Evolutionary conservation across 495 filamentous ascomycete species (phyloP), one percentile per base, ranked within the genome.

Genomic region (Lasiosphaeria miniovina): DNA sequence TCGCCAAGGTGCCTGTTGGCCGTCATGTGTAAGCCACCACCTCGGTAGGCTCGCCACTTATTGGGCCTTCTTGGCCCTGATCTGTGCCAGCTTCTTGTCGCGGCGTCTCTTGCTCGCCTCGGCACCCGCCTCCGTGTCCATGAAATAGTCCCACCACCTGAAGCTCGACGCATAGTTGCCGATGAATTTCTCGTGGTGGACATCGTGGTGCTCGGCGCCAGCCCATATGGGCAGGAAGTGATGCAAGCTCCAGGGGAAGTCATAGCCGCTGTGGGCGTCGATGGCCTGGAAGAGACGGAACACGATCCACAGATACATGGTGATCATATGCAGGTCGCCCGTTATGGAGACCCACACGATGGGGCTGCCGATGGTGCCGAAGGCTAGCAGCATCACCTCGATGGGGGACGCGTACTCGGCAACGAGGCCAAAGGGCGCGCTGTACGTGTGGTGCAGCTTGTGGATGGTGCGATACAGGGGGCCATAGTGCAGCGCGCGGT

Each of bases 391-490:
- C 90, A 97, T 94, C 58, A 94, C 91, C 75, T 98, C 94, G 62
- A 98, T 96, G 0, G 94, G 94, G 48, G 93, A 97, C 1, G 94
- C 94, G 75, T 98, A 98, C 77, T 98, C 94, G 43, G 94, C 94
- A 17, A 95, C 92, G 51, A 98, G 81, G 58, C 94, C 94, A 69
- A 98, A 98, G 12, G 94, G 94, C 6, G 94, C 95, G 14, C 92
- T 96, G 78, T 98, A 98, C 64, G 90, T 91, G 79, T 98, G 94
- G 78, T 98, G 94, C 56, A 98, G 93, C 79, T 98, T 98, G 83
- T 98, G 94, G 57, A 98, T 89, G 65, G 84, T 80, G 75, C 88
- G 93, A 84, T 98, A 98, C 5, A 98, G 86, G 34, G 90, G 89
- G 6, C 91, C 92, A 86, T 93, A 96, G 82, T 98, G 94, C 66